A percentile compares a stretch with the other conserved stretches of the same genome.
Evolutionary conservation across 2,329 filamentous ascomycete genomes (phyloP).

Genomic region (Exophiala sp.): DNA sequence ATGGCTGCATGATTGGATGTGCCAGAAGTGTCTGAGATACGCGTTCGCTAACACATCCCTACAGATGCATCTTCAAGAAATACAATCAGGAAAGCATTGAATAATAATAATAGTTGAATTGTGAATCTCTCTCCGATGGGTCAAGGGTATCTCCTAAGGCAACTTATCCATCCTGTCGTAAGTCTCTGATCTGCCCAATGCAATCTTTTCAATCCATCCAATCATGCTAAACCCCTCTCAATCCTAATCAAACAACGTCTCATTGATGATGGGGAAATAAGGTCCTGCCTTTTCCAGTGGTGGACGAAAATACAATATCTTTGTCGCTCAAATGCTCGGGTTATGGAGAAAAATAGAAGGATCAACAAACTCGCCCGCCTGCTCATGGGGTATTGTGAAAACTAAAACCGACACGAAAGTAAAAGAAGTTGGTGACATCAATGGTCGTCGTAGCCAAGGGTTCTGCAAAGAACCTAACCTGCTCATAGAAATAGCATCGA

Average conservation of each 20-base stretch:
- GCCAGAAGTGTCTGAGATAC: no score
- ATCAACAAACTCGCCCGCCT: background rate
- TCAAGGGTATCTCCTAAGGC: no score
- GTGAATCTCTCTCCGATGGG: no score
- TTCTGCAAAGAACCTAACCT: background rate
- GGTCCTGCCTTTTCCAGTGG: background rate
- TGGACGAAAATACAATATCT: background rate
- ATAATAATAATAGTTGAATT: no score
- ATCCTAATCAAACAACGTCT: background rate
- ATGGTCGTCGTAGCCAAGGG: background rate
- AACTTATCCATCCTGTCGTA: background rate
- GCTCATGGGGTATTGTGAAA: background rate
- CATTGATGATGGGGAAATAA: background rate
- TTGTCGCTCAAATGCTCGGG: background rate
- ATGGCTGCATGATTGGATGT: no score
- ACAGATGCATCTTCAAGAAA: no score
- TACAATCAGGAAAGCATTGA: no score
- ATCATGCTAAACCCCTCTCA: background rate
- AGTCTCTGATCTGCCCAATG: background rate
- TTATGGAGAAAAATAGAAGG: background rate
- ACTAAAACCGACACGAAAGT: background rate
- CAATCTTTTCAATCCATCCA: background rate
- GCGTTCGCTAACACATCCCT: no score
- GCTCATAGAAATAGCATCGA: conserved; percentile 35
- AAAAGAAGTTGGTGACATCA: background rate